phyloP scores from a whole-genome alignment of 1,139 yeast genomes.

The Hansenula sp. region DNA sequence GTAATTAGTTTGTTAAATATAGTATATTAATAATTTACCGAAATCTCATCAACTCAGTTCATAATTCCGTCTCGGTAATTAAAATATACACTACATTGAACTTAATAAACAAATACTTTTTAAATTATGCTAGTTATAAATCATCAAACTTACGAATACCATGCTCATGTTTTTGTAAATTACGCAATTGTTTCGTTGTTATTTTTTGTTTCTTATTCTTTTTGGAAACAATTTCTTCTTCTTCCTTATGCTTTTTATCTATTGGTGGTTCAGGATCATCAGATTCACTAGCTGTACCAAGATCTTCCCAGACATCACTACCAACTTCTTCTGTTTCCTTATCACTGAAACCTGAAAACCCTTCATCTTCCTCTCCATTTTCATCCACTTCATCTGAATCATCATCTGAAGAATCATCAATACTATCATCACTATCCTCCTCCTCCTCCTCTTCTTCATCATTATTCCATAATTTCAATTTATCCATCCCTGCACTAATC shows the following conservation, averaged over 20 bases:
- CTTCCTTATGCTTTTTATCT: slow-evolving; percentile 10
- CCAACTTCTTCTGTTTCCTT: slow-evolving; percentile 18
- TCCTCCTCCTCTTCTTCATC: slow-evolving; percentile 26
- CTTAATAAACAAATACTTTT: too few relatives aligned
- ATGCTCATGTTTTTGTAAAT: slow-evolving; percentile 52
- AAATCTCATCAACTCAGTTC: neutral
- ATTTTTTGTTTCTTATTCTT: slow-evolving; percentile 30
- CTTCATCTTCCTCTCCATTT: slow-evolving; percentile 14
- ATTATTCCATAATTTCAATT: slow-evolving; percentile 66
- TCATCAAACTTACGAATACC: slow-evolving; percentile 70
- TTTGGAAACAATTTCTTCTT: slow-evolving; percentile 9
- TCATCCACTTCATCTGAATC: slow-evolving; percentile 14
- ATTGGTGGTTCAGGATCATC: slow-evolving; percentile 1
- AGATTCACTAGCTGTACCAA: slow-evolving; percentile 12
- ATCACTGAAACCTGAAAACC: slow-evolving; percentile 18
- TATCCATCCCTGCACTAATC: slow-evolving; percentile 80
- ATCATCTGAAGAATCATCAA: slow-evolving; percentile 7
- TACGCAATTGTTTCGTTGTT: slow-evolving; percentile 42
- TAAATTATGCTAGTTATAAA: too few relatives aligned
- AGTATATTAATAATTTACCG: too few relatives aligned
- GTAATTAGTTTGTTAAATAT: too few relatives aligned
- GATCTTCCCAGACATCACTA: slow-evolving; percentile 14
- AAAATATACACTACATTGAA: too few relatives aligned
- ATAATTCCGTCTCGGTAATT: too few relatives aligned
- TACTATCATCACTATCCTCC: slow-evolving; percentile 22